phyloP scores from a whole-genome alignment of 2,329 filamentous ascomycete species.

The Sporothrix variecibatus region DNA sequence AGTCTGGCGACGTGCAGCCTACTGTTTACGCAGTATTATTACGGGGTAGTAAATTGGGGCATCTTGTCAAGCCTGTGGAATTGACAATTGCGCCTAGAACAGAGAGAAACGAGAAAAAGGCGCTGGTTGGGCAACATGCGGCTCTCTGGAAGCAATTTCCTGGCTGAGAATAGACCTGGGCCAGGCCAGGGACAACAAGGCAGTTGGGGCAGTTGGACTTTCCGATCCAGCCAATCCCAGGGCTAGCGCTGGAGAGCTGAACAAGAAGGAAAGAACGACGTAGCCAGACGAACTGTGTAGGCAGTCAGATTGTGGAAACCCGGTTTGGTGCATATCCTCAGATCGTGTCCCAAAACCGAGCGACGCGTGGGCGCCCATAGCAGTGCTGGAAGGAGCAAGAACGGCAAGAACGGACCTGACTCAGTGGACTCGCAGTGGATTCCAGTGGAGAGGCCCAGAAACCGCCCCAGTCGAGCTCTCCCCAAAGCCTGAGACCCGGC shows the following conservation, averaged over 20 bases:
- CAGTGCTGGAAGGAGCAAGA: not conserved
- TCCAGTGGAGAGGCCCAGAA: not conserved
- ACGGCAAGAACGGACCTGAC: not conserved
- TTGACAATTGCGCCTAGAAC: constrained; percentile 10
- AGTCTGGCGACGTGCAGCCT: constrained; percentile 1
- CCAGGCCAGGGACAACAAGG: not conserved
- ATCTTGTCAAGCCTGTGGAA: not conserved
- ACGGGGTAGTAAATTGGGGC: not conserved
- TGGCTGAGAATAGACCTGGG: not conserved
- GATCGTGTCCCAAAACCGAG: not conserved
- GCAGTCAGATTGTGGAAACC: not conserved
- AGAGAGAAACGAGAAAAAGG: not conserved
- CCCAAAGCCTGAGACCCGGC: not conserved
- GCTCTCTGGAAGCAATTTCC: constrained; percentile 17
- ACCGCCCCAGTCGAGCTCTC: not conserved
- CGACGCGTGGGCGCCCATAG: not conserved
- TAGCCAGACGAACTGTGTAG: not conserved
- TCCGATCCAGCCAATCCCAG: not conserved
- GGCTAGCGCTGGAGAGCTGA: constrained; percentile 12
- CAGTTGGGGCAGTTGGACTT: not conserved
- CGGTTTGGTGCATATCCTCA: constrained; percentile 13
- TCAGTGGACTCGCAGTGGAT: not conserved
- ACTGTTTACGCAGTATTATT: not conserved
- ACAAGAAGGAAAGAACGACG: not conserved
- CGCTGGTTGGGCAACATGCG: not conserved